Conservation (phyloP, 1,284 basidiomycete species). For the Cutaneotrichosporon dermatis region DNA sequence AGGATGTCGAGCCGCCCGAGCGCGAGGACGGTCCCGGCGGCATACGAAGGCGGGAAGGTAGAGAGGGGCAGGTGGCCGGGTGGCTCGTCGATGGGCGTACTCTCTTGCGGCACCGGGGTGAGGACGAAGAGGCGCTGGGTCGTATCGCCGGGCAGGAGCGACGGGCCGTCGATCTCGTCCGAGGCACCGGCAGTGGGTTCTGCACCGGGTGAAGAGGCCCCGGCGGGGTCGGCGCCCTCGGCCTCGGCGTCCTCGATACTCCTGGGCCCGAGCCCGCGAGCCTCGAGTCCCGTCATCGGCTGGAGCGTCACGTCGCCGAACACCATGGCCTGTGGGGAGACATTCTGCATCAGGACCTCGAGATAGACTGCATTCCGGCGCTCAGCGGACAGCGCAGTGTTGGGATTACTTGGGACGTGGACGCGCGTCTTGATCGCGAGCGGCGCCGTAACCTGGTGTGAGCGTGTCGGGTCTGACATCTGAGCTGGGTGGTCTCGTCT, state of each 20-base stretch:
- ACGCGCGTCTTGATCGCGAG: slow-evolving; percentile 86
- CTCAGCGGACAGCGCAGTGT: slow-evolving; percentile 58
- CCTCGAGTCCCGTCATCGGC: slow-evolving; percentile 64
- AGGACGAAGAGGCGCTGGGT: slow-evolving; percentile 80
- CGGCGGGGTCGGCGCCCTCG: not conserved
- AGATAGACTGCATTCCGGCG: slow-evolving; percentile 76
- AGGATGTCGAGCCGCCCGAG: slow-evolving; percentile 75
- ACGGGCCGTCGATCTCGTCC: slow-evolving; percentile 26
- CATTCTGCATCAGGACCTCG: slow-evolving; percentile 81
- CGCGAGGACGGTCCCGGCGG: slow-evolving; percentile 65
- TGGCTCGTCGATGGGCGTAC: slow-evolving; percentile 56
- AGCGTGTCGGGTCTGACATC: not conserved
- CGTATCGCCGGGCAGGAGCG: slow-evolving; percentile 73
- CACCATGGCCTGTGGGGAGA: slow-evolving; percentile 67
- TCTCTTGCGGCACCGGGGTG: slow-evolving; percentile 51
- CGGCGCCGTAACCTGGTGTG: slow-evolving; percentile 70
- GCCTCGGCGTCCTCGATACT: slow-evolving; percentile 9
- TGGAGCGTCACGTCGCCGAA: slow-evolving; percentile 72
- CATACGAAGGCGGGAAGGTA: slow-evolving; percentile 54
- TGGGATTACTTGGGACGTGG: slow-evolving; percentile 65
- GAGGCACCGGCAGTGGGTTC: not conserved
- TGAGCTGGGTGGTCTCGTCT: not conserved
- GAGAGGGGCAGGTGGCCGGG: slow-evolving; percentile 60
- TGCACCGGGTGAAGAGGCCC: too few species aligned
- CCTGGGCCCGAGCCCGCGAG: slow-evolving; percentile 35